Evolutionary conservation across 2,329 filamentous ascomycete species (phyloP), one percentile per base, ranked within the genome.

Genomic region (Fonsecaea nubica): DNA sequence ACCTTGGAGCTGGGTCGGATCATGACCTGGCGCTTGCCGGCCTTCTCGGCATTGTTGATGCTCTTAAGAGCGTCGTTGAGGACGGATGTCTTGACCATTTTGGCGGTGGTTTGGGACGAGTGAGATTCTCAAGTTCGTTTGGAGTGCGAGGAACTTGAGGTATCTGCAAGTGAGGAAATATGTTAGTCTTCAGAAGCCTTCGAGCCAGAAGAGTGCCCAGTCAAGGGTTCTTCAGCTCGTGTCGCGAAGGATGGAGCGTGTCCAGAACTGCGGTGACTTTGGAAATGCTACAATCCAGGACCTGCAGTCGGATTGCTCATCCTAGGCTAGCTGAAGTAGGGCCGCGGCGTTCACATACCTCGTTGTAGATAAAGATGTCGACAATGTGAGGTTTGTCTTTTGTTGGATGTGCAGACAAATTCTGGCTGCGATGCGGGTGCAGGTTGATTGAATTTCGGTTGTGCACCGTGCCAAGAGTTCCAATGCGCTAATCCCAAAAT

Each of bases 31-130:
- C 95, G 93, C 91, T 98, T 98, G 86, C 95, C 95, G 77, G 92
- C 87, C 91, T 99, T 98, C 90, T 99, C 96, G 88, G 95, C 95
- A 85, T 99, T 99, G 93, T 99, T 99, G 91, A 99, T 98, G 87
- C 89, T 87, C 84, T 97, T 97, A 80, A 97, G 91, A 82, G 92
- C 93, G 90, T 99, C 95, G 89, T 98, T 96, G 84, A 99, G 93
- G 80, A 98, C 95, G 83, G 93, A 97, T 80, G 95, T 98, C 87
- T 92, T 93, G 85, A 97, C 93, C 94, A 99, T 99, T 82, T 91
- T 97, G 89, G 66, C 68, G 75, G 76, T 76, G 76, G 76, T 71
- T 67, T 75, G 79, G 80, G 63, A 70, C 71, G 68, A 74, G 73
- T 75, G 75, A 83, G 81, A 83, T 84, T 83, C 81, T 83, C 81